These are phyloP conservation scores for Xerophyta viscosa DNA, from an alignment of 106 monocot species.

Conservation along the genomic window DNA sequence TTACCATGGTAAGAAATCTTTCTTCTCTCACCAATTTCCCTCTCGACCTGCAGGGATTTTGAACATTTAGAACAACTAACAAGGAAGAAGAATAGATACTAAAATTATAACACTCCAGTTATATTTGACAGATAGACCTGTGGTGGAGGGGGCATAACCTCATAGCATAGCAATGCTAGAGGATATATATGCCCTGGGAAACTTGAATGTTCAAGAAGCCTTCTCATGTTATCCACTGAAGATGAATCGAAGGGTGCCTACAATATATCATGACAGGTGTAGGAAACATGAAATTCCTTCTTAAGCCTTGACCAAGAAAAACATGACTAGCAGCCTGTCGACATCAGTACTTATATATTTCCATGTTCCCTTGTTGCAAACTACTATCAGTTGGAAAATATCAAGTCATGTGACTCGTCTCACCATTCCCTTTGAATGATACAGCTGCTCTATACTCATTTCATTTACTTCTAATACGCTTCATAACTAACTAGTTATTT, in stretches of 20 bases:
- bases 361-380: no score
- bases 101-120: neutral
- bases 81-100: neutral
- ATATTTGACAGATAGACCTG: conserved; percentile 29
- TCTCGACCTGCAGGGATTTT: conserved; percentile 53
- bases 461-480: no score
- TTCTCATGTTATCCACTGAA: conserved; percentile 91
- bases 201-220: conserved; percentile 64
- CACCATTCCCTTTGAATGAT: no score
- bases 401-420: no score
- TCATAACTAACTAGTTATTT: no score
- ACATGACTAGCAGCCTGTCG: no score
- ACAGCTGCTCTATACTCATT: no score
- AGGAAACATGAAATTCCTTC: no score
- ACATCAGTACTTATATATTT: no score
- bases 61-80: conserved; percentile 1
- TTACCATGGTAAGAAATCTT: conserved; percentile 74
- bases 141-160: conserved; percentile 89
- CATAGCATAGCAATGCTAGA: conserved; percentile 69
- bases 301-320: no score
- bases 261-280: neutral
- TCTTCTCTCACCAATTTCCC: conserved; percentile 86
- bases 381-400: no score
- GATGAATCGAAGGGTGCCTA: conserved; percentile 86
- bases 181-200: conserved; percentile 82